A percentile compares a stretch with the other conserved stretches of the same genome.
Evolutionary conservation across 2,329 filamentous ascomycete genomes (phyloP).

Genomic region (Stemphylium beticola): DNA sequence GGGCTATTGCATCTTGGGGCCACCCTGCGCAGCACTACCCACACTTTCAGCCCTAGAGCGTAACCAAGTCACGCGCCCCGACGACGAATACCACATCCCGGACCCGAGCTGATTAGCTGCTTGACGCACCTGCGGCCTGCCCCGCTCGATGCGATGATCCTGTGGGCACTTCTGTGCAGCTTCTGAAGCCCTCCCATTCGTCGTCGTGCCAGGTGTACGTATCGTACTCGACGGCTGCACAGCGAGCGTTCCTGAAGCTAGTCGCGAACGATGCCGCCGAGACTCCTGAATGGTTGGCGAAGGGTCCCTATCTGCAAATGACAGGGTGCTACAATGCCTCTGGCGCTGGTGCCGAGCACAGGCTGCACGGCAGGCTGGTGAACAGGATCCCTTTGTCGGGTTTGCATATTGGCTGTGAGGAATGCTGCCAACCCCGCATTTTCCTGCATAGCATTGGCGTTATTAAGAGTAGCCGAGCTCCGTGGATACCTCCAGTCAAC

Average conservation of each 20-base stretch:
- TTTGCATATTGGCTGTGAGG: slow-evolving; percentile 26
- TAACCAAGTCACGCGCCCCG: slow-evolving; percentile 42
- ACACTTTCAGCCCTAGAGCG: slow-evolving; percentile 25
- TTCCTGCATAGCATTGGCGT: slow-evolving; percentile 36
- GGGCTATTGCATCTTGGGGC: slow-evolving; percentile 27
- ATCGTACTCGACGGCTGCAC: slow-evolving; percentile 18
- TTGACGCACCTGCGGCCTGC: slow-evolving; percentile 19
- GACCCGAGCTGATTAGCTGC: slow-evolving; percentile 30
- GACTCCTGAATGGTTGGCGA: slow-evolving; percentile 8
- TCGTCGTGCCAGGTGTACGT: slow-evolving; percentile 12
- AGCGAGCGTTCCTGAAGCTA: slow-evolving; percentile 36
- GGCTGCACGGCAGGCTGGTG: slow-evolving; percentile 31
- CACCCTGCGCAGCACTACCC: slow-evolving; percentile 23
- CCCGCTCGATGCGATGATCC: slow-evolving; percentile 20
- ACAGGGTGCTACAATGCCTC: slow-evolving; percentile 24
- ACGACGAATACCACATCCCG: slow-evolving; percentile 21
- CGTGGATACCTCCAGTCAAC: slow-evolving; percentile 33
- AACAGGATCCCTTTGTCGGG: slow-evolving; percentile 18
- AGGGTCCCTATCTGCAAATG: slow-evolving; percentile 13
- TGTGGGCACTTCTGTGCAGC: slow-evolving; percentile 28
- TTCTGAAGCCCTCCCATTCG: slow-evolving; percentile 24
- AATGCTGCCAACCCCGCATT: slow-evolving; percentile 46
- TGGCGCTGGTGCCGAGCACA: slow-evolving; percentile 26
- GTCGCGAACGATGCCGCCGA: slow-evolving; percentile 25
- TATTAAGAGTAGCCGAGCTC: slow-evolving; percentile 36